Percentiles rank a stretch among this genome's conserved stretches.
These are phyloP conservation scores for Ilyonectria destructans DNA, from an alignment of 2,329 filamentous ascomycete genomes.

Conservation along the genomic window DNA sequence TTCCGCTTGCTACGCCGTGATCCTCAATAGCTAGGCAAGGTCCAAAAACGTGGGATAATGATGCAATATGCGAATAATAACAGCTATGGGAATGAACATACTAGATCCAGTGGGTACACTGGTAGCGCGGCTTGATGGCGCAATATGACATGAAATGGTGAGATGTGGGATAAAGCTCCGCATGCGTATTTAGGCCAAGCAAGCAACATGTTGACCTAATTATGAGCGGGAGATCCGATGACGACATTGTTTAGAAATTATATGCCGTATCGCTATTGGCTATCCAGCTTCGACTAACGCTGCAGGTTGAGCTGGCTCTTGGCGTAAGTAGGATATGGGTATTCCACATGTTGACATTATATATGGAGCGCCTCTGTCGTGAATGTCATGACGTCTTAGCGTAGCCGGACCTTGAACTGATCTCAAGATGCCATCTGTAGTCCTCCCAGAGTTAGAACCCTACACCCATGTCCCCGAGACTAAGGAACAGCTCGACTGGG, in stretches of 20 bases:
- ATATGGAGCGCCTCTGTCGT: background rate
- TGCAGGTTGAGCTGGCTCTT: background rate
- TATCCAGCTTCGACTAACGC: background rate
- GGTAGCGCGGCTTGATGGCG: background rate
- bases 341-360: background rate
- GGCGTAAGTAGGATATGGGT: background rate
- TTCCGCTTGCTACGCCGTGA: too few species aligned
- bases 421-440: background rate
- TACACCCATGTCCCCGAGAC: conserved; percentile 5
- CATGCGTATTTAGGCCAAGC: background rate
- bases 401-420: background rate
- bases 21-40: too few species aligned
- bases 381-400: background rate
- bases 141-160: background rate
- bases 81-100: too few species aligned
- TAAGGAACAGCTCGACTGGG: conserved; percentile 2
- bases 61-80: too few species aligned
- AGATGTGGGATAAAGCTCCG: background rate
- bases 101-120: too few species aligned
- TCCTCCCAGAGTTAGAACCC: background rate
- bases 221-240: background rate
- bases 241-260: background rate
- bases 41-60: too few species aligned
- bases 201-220: background rate
- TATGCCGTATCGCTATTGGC: background rate